Evolutionary conservation across 441 rosid species (phyloP), one percentile per base, ranked within the genome.

Genomic region (Dalechampia spathulata): DNA sequence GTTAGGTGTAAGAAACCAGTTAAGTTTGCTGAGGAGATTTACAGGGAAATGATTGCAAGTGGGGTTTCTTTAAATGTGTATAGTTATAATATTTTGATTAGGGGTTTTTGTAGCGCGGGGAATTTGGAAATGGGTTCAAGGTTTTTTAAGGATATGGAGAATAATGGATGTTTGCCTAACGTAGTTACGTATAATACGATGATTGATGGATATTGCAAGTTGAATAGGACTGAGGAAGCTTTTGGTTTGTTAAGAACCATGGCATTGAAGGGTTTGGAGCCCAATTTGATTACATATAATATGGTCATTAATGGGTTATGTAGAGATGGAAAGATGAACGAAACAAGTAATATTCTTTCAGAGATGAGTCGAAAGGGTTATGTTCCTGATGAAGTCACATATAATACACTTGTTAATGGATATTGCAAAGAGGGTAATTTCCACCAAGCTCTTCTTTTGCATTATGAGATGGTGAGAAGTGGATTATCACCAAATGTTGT

Each of bases 361-460:
- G 87, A 85, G 77, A 83, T 90, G 90, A 78, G n/a, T 36, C 12
- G 20, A 37, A 78, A 52, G 59, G 87, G 96, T 25, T 80, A 75
- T 51, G 58, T 63, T 16, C 82, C 90, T 0, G 86, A 87, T 60
- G 94, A 85, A 65, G 86, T 90, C n/a, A 83, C 90, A 1, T 83
- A 79, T 44, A 87, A 85, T 63, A 90, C 96, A 0, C 89, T 90
- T 44, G 75, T 87, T 12, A 81, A 83, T 73, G 96, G 97, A 45
- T 61, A 85, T 56, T 87, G 94, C 68, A 83, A 76, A 53, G 82
- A 75, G 58, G 94, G 87, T 49, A 75, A 90, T 65, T 72, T 90
- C 59, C 86, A 91, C 50, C 87, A 91, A 71, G 98, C 95, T 0
- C 90, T 86, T 50, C 78, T 82, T 54, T 67, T 91, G 80, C 83